Evolutionary conservation across 2,329 filamentous ascomycete genomes (phyloP).

Genomic region (Arachnopeziza araneosa): DNA sequence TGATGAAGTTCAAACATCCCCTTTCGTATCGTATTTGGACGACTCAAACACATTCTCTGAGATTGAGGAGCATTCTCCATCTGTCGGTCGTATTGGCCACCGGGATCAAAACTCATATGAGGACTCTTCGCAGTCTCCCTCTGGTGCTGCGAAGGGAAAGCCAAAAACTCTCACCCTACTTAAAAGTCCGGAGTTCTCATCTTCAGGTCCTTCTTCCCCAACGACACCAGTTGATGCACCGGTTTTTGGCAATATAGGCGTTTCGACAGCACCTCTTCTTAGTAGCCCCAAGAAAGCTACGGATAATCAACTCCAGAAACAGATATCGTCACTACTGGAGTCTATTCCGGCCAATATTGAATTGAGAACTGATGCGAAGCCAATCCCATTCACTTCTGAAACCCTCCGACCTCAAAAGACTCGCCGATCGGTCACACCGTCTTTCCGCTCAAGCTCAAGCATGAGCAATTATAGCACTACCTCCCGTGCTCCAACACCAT

Average conservation of each 20-base stretch:
- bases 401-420: conserved; percentile 29
- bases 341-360: conserved; percentile 76
- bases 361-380: conserved; percentile 51
- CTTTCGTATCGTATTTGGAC: conserved; percentile 4
- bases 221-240: conserved; percentile 20
- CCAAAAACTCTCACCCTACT: not conserved
- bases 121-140: conserved; percentile 20
- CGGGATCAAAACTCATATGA: conserved; percentile 14
- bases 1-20: not conserved
- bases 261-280: conserved; percentile 15
- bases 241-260: conserved; percentile 21
- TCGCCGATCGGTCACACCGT: conserved; percentile 30
- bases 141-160: not conserved
- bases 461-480: conserved; percentile 23
- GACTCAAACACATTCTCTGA: not conserved
- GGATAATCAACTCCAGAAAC: conserved; percentile 69
- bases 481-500: conserved; percentile 53
- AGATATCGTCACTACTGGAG: conserved; percentile 73
- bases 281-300: conserved; percentile 21
- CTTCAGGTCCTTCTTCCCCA: not conserved
- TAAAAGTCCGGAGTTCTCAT: conserved; percentile 10
- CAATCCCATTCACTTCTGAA: conserved; percentile 27
- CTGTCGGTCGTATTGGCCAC: conserved; percentile 16
- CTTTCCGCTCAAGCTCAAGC: conserved; percentile 28
- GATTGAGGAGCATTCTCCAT: conserved; percentile 19